Conservation (phyloP, 2,329 filamentous ascomycete species). For the Epichloe sp. region DNA sequence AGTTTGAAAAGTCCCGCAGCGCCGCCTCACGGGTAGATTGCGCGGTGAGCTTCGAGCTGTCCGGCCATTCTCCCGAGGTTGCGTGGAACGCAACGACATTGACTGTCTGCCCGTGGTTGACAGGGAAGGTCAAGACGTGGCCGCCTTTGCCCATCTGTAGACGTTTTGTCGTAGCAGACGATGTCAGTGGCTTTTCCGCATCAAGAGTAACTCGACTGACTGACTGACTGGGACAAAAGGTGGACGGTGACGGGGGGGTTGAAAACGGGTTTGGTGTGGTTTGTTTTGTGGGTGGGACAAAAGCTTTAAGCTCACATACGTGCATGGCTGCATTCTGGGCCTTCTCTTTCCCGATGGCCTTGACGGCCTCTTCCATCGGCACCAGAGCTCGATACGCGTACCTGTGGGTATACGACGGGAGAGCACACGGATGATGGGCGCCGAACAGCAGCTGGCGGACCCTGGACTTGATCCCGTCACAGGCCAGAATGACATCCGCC, state of each 20-base stretch:
- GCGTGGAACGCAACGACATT: conserved; percentile 5
- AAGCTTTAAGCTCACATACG: conserved; percentile 1
- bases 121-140: conserved; percentile 3
- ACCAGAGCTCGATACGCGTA: conserved; percentile 40
- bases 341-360: conserved; percentile 29
- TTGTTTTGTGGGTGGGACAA: neutral
- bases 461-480: conserved; percentile 51
- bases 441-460: conserved; percentile 37
- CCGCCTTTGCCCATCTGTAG: conserved; percentile 4
- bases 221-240: neutral
- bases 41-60: neutral
- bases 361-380: conserved; percentile 37
- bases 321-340: conserved; percentile 13
- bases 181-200: neutral
- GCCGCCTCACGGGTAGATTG: conserved; percentile 1
- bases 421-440: conserved; percentile 22
- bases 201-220: neutral
- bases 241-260: too few relatives aligned
- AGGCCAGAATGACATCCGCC: conserved; percentile 36
- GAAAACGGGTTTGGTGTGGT: too few relatives aligned
- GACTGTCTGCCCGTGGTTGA: conserved; percentile 3
- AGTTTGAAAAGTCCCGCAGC: conserved; percentile 2
- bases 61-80: neutral
- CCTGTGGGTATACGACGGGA: conserved; percentile 35
- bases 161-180: too few relatives aligned